phyloP scores from a whole-genome alignment of 331 rosid genomes.

The Dryas integrifolia region DNA sequence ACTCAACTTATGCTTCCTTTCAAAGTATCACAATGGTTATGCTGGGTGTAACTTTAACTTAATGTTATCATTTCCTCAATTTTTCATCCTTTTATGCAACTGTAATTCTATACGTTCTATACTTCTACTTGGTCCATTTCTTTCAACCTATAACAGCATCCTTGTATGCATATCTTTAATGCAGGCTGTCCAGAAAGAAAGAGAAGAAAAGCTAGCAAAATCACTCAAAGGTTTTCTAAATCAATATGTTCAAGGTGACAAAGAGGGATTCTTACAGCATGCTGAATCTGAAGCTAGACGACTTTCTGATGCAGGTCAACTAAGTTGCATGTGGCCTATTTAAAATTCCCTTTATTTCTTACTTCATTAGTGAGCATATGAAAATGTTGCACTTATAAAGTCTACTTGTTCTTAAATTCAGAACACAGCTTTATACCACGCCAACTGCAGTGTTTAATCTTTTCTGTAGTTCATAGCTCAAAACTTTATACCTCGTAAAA shows the following conservation, averaged over 20 bases:
- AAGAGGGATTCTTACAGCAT: slow-evolving; percentile 56
- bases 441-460: neutral
- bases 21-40: neutral
- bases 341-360: neutral
- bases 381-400: neutral
- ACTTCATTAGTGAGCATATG: neutral
- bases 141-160: neutral
- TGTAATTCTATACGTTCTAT: neutral
- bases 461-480: neutral
- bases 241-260: slow-evolving; percentile 72
- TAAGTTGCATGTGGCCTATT: slow-evolving; percentile 14
- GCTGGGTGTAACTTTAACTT: neutral
- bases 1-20: neutral
- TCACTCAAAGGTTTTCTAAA: slow-evolving; percentile 53
- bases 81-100: neutral
- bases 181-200: slow-evolving; percentile 79
- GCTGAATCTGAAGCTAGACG: slow-evolving; percentile 85
- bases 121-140: neutral
- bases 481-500: neutral
- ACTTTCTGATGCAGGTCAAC: slow-evolving; percentile 73
- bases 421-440: neutral
- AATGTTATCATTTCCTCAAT: neutral
- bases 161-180: slow-evolving; percentile 15
- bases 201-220: slow-evolving; percentile 84
- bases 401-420: neutral